These are phyloP conservation scores for Podospora bellae-mahoneyi DNA, from an alignment of 495 filamentous ascomycete genomes.

Conservation along the genomic window DNA sequence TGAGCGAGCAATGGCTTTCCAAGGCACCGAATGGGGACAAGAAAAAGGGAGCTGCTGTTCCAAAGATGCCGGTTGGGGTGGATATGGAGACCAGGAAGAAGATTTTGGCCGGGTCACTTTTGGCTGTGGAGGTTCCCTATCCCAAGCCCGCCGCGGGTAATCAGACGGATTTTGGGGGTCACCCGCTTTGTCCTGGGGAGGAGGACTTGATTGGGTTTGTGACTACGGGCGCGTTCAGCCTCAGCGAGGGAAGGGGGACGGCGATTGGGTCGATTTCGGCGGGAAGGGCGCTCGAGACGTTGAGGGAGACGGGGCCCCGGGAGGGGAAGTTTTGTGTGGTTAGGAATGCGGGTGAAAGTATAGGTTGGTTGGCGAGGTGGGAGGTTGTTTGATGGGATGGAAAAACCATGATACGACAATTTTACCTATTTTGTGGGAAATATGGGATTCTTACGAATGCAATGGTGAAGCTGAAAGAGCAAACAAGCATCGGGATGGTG, in stretches of 20 bases:
- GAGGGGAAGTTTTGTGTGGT: constrained; percentile 67
- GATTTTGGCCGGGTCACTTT: constrained; percentile 51
- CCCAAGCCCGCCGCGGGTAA: constrained; percentile 21
- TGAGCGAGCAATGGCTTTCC: constrained; percentile 47
- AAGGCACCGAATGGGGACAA: constrained; percentile 26
- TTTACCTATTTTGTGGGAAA: background rate
- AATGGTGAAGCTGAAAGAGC: background rate
- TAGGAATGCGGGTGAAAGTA: constrained; percentile 67
- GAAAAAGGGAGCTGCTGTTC: constrained; percentile 4
- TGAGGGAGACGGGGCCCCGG: constrained; percentile 21
- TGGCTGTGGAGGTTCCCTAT: constrained; percentile 31
- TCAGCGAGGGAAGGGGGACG: constrained; percentile 70
- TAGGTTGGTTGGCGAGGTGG: constrained; percentile 81
- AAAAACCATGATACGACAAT: background rate
- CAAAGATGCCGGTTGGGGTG: constrained; percentile 22
- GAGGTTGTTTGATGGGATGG: constrained; percentile 53
- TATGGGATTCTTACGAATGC: background rate
- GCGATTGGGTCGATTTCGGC: constrained; percentile 71
- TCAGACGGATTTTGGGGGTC: constrained; percentile 43
- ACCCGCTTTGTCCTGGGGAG: constrained; percentile 66
- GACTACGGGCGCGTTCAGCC: constrained; percentile 78
- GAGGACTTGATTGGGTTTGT: constrained; percentile 88
- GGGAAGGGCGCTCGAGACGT: constrained; percentile 47
- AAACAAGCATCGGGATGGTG: background rate
- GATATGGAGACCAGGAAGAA: constrained; percentile 48